phyloP scores from a whole-genome alignment of 2,329 filamentous ascomycete species.

The Aspergillus bombycis region DNA sequence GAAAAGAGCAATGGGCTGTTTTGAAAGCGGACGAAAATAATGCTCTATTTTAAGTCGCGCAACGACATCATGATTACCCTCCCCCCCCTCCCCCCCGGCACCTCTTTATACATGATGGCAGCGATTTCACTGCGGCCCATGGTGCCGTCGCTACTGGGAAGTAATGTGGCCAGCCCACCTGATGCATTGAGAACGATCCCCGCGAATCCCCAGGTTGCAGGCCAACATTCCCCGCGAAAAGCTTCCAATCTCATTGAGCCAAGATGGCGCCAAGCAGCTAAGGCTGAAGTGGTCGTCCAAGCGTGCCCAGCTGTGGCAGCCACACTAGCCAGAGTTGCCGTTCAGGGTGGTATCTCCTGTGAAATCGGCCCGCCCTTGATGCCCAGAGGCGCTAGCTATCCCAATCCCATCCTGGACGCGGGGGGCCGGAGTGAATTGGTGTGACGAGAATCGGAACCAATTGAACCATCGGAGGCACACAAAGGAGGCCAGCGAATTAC shows the following conservation, averaged over 20 bases:
- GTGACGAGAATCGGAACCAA: slow-evolving; percentile 3
- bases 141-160: not conserved
- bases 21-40: slow-evolving; percentile 8
- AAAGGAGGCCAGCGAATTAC: not conserved
- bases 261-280: slow-evolving; percentile 18
- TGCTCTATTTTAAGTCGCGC: not conserved
- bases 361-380: not conserved
- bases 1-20: not conserved
- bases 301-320: slow-evolving; percentile 8
- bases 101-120: slow-evolving; percentile 4
- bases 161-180: slow-evolving; percentile 4
- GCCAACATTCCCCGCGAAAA: slow-evolving; percentile 16
- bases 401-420: slow-evolving; percentile 1
- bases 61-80: not conserved
- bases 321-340: slow-evolving; percentile 6
- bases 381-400: not conserved
- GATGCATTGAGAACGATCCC: slow-evolving; percentile 2
- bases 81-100: not conserved
- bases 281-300: slow-evolving; percentile 12
- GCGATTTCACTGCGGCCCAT: not conserved
- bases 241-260: slow-evolving; percentile 16
- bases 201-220: slow-evolving; percentile 9
- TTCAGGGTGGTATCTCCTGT: slow-evolving; percentile 3
- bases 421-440: not conserved
- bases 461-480: not conserved